Evolutionary conservation across 768 basidiomycete species (phyloP).

Genomic region (Symmetrospora coprosmae): DNA sequence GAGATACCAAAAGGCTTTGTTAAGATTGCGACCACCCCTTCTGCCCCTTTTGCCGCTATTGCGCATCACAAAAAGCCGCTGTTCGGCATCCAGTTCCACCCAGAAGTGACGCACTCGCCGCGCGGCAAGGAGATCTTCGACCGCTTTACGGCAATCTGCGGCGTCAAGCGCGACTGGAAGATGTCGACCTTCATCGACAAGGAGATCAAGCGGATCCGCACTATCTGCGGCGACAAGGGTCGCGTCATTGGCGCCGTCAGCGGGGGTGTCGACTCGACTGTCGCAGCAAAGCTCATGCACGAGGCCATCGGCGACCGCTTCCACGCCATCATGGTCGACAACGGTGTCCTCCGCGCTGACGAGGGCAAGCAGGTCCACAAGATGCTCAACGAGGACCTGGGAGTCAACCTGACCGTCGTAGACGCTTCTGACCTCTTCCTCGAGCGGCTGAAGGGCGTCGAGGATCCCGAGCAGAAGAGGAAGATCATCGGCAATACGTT

Average conservation of each 20-base stretch:
- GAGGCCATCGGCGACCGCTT: slow-evolving; percentile 99
- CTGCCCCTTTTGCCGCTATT: slow-evolving; percentile 83
- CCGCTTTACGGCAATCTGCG: slow-evolving; percentile 69
- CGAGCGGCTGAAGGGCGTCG: slow-evolving; percentile 67
- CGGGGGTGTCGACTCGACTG: slow-evolving; percentile 94
- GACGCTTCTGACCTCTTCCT: slow-evolving; percentile 92
- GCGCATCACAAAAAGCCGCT: slow-evolving; percentile 76
- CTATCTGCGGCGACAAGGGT: slow-evolving; percentile 83
- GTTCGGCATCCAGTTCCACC: slow-evolving; percentile 97
- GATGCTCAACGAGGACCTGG: slow-evolving; percentile 84
- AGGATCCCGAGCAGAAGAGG: slow-evolving; percentile 92
- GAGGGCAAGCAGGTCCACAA: slow-evolving; percentile 80
- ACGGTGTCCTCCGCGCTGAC: slow-evolving; percentile 83
- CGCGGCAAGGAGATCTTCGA: slow-evolving; percentile 79
- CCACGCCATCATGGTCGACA: slow-evolving; percentile 99
- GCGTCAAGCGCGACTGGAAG: slow-evolving; percentile 71
- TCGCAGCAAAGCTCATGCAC: slow-evolving; percentile 98
- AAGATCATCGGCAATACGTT: slow-evolving; percentile 99
- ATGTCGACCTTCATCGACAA: slow-evolving; percentile 99
- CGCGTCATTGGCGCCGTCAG: slow-evolving; percentile 96
- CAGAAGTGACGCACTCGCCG: slow-evolving; percentile 89
- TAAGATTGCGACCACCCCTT: slow-evolving; percentile 68
- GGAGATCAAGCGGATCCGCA: slow-evolving; percentile 80
- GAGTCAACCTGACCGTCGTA: slow-evolving; percentile 88
- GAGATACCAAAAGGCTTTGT: slow-evolving; percentile 68